phyloP scores from a whole-genome alignment of 1,284 basidiomycete genomes.

The Cerioporus squamosus region DNA sequence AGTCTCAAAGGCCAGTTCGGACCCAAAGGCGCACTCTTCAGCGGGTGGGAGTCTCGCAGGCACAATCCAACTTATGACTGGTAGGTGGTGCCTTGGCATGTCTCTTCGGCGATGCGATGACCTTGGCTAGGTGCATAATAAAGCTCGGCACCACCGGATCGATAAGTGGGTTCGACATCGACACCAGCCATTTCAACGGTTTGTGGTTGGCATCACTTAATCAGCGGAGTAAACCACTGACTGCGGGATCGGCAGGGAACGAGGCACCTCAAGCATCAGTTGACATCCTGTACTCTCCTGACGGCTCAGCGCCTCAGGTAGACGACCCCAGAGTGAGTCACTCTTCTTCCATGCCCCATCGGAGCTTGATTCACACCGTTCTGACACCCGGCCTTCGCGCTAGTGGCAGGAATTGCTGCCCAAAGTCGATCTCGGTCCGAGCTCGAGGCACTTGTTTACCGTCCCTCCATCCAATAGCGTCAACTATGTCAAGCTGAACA shows the following conservation, averaged over 20 bases:
- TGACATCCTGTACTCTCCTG: constrained; percentile 59
- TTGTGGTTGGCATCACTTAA: not conserved
- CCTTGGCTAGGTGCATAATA: constrained; percentile 78
- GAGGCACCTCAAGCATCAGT: constrained; percentile 87
- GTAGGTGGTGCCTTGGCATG: constrained; percentile 48
- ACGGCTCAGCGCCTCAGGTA: constrained; percentile 44
- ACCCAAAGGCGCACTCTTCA: constrained; percentile 92
- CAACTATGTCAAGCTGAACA: constrained; percentile 91
- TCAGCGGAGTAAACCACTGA: not conserved
- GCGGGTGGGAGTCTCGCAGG: constrained; percentile 92
- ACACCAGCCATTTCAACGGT: constrained; percentile 95
- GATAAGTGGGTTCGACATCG: constrained; percentile 90
- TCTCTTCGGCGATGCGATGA: not conserved
- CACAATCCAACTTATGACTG: constrained; percentile 93
- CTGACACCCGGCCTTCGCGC: not conserved
- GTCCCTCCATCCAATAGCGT: constrained; percentile 57
- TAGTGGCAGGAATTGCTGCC: constrained; percentile 88
- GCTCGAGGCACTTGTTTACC: constrained; percentile 85
- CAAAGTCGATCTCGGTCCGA: constrained; percentile 77
- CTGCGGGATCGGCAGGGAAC: constrained; percentile 60
- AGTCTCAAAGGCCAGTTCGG: constrained; percentile 94
- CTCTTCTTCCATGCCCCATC: not conserved
- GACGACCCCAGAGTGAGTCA: constrained; percentile 58
- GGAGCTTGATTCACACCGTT: not conserved
- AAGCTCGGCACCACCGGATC: constrained; percentile 83